Evolutionary conservation across 768 basidiomycete species (phyloP), one percentile per base, ranked within the genome.

Genomic region (Suillus discolor): DNA sequence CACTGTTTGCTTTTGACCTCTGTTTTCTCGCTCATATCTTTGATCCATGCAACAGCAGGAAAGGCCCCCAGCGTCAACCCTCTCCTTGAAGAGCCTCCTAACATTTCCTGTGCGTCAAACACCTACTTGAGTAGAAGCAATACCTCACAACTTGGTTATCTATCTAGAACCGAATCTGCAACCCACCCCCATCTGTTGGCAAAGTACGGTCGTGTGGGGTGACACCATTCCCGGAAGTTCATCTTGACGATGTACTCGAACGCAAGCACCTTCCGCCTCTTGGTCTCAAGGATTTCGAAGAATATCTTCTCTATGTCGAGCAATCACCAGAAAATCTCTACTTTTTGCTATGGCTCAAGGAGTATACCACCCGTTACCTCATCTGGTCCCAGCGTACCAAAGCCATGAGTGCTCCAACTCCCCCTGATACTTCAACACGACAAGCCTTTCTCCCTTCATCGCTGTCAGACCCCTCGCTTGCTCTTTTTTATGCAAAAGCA

Each of bases 291-390:
- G 89, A 91, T 75, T 85, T 90, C 63, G 88, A 89, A 79, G 92
- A 94, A 76, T 94, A 91, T 84, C 79, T 93, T 62, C 80, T 94
- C 51, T 92, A 91, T 75, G 90, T 91, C 62, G 93, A 94, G 69
- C 83, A 83, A 63, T 83, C 83, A 57, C 87, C 90, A 28, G 92
- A 93, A 75, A 93, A 93, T 72, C 82, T 94, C 84, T 93, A 93
- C 71, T 93, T 93, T 72, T 83, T 85, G n/a, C 85, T 93, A 60
- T 93, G 91, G 91, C 80, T 93, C 38, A 86, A 85, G 67, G 92
- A 93, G 69, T 93, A 93, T 70, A 87, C 84, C 13, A 69, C 73
- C 1, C 81, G 81, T 36, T 84, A 85, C 70, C 73, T 77, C 2
- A 73, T 72, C 0, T 85, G 84, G 84, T 71, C 69, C 0, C 74